Base-by-base conservation (phyloP, 257 asterid genomes). In the Nicotiana paniculata region DNA sequence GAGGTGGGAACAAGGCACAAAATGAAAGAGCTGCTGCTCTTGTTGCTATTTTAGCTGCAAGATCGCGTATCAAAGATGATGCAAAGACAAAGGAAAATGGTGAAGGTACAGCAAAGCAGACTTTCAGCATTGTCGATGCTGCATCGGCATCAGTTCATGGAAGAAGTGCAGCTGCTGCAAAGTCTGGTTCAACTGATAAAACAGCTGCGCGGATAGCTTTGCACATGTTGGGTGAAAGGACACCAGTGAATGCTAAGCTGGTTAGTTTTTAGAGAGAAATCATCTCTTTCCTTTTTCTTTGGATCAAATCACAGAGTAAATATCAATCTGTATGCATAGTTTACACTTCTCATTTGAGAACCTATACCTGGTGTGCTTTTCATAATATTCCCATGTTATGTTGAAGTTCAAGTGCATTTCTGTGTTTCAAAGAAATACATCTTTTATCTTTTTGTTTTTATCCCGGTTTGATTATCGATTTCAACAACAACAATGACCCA, bases 131-230 rank as follows among this genome's bases (percentile, higher is more conserved):
- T 80, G 99, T 94, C 43, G 99, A 96, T 90, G 98, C 98, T 82
- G 99, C 99, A 79, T 94, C 98, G 79, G 99, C 99, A 85, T 88
- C 98, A 85, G 96, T 96, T 86, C 97, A 92, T 84, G 99, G 99
- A 84, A 90, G 98, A 94, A 96, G 98, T 86, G 99, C 98, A 78
- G 86, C 91, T 83, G 95, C 98, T 81, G 99, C 99, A n/a, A 91
- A 90, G 86, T 82, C 97, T 83, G 95, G 93, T 85, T 91, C 96
- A 80, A 86, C 91, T 85, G 88, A 96, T 84, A 96, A 91, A 86
- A 91, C 97, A 76, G 98, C 99, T 78, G 98, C 99, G 24, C 92
- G 99, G 53, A 92, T 96, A 85, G 98, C 99, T 51, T 89, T 94
- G 97, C 98, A 96, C 90, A 93, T 84, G 93, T 98, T 98, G 28